phyloP scores from a whole-genome alignment of 495 filamentous ascomycete species.

The Diplogelasinospora grovesii region DNA sequence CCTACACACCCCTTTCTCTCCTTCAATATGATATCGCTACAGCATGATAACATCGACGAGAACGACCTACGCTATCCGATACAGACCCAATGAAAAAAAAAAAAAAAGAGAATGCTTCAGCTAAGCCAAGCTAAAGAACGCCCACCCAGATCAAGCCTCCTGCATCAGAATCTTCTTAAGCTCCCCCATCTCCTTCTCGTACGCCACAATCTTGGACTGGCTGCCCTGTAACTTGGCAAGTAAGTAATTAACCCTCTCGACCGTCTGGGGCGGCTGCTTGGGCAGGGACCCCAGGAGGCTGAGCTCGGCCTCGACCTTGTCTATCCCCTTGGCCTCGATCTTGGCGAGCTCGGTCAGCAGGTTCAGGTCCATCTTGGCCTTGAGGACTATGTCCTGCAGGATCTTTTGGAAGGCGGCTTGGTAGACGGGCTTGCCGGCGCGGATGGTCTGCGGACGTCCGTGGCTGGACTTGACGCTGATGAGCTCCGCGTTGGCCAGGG shows the following conservation, averaged over 20 bases:
- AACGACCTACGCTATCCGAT: too few relatives aligned
- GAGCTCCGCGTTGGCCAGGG: constrained; percentile 80
- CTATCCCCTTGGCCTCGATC: constrained; percentile 66
- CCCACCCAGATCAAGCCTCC: not conserved
- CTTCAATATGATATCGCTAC: too few relatives aligned
- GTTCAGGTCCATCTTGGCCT: constrained; percentile 66
- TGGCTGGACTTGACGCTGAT: constrained; percentile 66
- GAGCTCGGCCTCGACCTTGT: constrained; percentile 76
- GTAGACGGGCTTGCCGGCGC: constrained; percentile 82
- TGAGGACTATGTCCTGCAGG: constrained; percentile 62
- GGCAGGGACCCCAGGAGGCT: constrained; percentile 53
- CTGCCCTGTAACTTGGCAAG: constrained; percentile 60
- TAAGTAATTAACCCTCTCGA: constrained; percentile 60
- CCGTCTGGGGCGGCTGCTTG: constrained; percentile 56
- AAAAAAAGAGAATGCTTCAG: too few relatives aligned
- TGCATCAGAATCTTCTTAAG: constrained; percentile 62
- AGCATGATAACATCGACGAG: too few relatives aligned
- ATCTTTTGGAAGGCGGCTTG: constrained; percentile 70
- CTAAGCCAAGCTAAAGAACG: too few relatives aligned
- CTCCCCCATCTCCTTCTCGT: constrained; percentile 61
- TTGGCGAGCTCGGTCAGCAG: constrained; percentile 59
- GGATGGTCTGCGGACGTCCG: constrained; percentile 70
- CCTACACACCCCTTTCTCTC: too few relatives aligned
- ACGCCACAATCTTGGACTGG: constrained; percentile 69
- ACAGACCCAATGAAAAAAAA: too few relatives aligned